Evolutionary conservation across 257 asterid species (phyloP), one percentile per base, ranked within the genome.

Genomic region (Thymus quinquecostatus): DNA sequence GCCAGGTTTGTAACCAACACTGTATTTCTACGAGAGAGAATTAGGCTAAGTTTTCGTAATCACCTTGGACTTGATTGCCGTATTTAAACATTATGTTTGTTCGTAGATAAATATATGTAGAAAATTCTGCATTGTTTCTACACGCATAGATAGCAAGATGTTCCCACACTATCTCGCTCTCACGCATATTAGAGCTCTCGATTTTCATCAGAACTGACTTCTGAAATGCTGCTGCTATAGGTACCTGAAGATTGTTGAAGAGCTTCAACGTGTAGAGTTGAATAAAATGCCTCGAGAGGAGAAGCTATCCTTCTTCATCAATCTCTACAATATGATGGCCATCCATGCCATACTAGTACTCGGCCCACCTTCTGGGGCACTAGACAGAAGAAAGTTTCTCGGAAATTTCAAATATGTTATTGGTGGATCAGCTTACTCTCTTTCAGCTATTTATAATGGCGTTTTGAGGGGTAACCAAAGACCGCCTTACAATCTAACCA

Each of bases 321-420:
- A 92, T 83, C 91, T 92, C 44, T 90, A 80, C 82, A 92, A 64
- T 56, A 73, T 65, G 78, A 73, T 73, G 78, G 72, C 78, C 53
- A 73, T 73, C 56, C 72, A 73, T 69, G 98, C 92, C 27, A 88
- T 86, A 82, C 75, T 92, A 49, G 82, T 84, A 29, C 78, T 85
- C 80, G 97, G 96, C 7, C 97, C 85, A 77, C 98, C 97, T 58
- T 64, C 87, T 5, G 88, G 97, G 57, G 76, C 91, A 40, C 75
- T 92, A 30, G 97, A 90, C 73, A 84, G 97, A 71, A 87, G 90
- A 63, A 88, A 78, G 70, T 78, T 90, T 58, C 84, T 85, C 66
- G 96, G 97, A 64, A 96, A 88, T 68, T 92, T 92, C 84, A 92
- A 88, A 78, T 92, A 92, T 75, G 97, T 92, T 34, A 92, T 92